Conservation (phyloP, 2,329 filamentous ascomycete species). For the Fusarium agapanthi region DNA sequence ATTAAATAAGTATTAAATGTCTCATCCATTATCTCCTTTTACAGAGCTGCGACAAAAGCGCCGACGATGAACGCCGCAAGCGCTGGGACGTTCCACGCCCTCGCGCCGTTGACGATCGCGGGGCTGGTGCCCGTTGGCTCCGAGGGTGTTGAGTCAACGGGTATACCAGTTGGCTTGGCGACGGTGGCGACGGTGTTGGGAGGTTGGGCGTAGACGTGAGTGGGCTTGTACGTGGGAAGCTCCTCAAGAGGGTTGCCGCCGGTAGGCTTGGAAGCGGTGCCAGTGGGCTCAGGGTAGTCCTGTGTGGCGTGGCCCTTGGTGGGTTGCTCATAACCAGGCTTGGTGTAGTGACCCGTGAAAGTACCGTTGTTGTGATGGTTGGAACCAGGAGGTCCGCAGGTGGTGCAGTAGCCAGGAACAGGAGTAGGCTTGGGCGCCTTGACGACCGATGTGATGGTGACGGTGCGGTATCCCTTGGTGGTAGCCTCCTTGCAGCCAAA, state of each 20-base stretch:
- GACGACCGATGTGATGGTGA: constrained; percentile 42
- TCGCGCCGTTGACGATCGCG: constrained; percentile 14
- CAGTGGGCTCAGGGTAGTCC: not conserved
- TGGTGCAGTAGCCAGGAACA: constrained; percentile 39
- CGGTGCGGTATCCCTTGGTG: constrained; percentile 32
- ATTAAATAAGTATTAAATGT: constrained; percentile 25
- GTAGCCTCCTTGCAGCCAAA: constrained; percentile 41
- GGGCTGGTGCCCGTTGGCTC: constrained; percentile 21
- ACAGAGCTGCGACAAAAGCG: constrained; percentile 24
- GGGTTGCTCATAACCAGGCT: constrained; percentile 9
- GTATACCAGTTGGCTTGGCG: constrained; percentile 19
- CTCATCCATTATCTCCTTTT: not conserved
- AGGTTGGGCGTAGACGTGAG: not conserved
- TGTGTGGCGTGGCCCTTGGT: not conserved
- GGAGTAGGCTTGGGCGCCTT: constrained; percentile 38
- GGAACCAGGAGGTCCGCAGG: constrained; percentile 29
- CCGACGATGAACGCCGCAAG: constrained; percentile 12
- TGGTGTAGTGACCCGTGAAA: not conserved
- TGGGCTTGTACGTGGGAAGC: constrained; percentile 7
- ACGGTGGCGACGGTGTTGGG: constrained; percentile 24
- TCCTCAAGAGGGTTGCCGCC: constrained; percentile 16
- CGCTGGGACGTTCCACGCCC: constrained; percentile 19
- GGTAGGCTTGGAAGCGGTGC: not conserved
- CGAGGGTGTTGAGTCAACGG: not conserved
- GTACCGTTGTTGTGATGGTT: constrained; percentile 4